Evolutionary conservation across 2,329 filamentous ascomycete genomes (phyloP).

Genomic region (Cordyceps cateniannulata): DNA sequence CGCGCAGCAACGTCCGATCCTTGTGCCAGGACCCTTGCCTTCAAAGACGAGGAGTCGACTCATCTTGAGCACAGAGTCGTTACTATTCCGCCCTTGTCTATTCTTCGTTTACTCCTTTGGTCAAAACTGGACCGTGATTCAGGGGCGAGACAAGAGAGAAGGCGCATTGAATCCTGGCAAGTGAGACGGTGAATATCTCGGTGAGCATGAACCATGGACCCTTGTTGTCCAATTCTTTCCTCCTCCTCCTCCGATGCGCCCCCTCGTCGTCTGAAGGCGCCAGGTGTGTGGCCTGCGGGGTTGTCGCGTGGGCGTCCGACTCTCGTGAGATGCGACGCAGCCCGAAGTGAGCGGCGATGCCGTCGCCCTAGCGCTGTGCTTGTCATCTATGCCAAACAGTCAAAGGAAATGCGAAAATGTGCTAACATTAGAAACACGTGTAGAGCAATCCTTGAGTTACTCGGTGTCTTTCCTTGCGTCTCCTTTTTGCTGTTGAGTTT

Average conservation of each 20-base stretch:
- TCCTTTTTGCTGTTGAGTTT: background rate
- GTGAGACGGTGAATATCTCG: background rate
- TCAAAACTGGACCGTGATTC: background rate
- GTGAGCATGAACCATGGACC: conserved; percentile 8
- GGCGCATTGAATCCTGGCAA: background rate
- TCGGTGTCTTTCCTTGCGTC: background rate
- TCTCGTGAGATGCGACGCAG: background rate
- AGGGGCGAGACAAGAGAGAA: background rate
- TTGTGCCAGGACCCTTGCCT: background rate
- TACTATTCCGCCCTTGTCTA: background rate
- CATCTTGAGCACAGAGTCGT: background rate
- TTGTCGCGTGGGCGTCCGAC: conserved; percentile 1
- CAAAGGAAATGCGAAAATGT: background rate
- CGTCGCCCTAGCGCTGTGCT: background rate
- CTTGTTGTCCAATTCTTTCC: background rate
- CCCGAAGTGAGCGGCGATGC: background rate
- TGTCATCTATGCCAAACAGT: background rate
- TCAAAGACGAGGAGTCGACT: background rate
- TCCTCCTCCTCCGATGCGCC: background rate
- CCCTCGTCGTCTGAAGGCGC: background rate
- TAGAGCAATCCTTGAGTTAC: background rate
- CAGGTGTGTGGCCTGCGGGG: background rate
- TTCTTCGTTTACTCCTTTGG: background rate
- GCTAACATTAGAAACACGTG: background rate
- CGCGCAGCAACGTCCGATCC: background rate